These are phyloP conservation scores for Pugionium dolabratum DNA, from an alignment of 345 rosid species.

Conservation along the genomic window DNA sequence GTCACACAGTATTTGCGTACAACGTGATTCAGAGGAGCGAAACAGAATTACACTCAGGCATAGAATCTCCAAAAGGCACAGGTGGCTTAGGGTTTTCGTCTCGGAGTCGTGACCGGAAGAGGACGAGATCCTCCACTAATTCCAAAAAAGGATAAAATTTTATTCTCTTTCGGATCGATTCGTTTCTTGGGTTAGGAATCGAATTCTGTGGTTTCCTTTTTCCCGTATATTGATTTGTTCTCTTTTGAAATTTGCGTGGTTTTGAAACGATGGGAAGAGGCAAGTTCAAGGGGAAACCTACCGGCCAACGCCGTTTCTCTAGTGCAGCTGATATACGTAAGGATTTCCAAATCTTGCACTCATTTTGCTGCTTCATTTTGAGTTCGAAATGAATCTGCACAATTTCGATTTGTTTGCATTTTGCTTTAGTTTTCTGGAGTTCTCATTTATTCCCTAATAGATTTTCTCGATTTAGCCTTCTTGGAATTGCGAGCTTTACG, in stretches of 20 bases:
- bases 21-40: slow-evolving; percentile 10
- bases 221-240: not conserved
- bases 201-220: not conserved
- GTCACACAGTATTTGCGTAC: not conserved
- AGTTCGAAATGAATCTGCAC: not conserved
- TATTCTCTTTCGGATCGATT: slow-evolving; percentile 25
- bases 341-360: not conserved
- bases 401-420: not conserved
- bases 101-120: slow-evolving; percentile 29
- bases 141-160: not conserved
- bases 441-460: not conserved
- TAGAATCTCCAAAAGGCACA: slow-evolving; percentile 31
- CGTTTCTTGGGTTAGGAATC: slow-evolving; percentile 4
- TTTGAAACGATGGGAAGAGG: slow-evolving; percentile 59
- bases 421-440: not conserved
- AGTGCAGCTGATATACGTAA: slow-evolving; percentile 66
- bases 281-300: slow-evolving; percentile 76
- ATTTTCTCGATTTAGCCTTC: not conserved
- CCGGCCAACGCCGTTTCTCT: slow-evolving; percentile 74
- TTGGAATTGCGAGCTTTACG: not conserved
- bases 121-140: slow-evolving; percentile 39
- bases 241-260: slow-evolving; percentile 9
- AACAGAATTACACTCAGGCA: not conserved
- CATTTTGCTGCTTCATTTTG: not conserved
- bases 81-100: slow-evolving; percentile 40